Base-by-base conservation (phyloP, 306 rosid species). In the Crotalaria pallida region DNA sequence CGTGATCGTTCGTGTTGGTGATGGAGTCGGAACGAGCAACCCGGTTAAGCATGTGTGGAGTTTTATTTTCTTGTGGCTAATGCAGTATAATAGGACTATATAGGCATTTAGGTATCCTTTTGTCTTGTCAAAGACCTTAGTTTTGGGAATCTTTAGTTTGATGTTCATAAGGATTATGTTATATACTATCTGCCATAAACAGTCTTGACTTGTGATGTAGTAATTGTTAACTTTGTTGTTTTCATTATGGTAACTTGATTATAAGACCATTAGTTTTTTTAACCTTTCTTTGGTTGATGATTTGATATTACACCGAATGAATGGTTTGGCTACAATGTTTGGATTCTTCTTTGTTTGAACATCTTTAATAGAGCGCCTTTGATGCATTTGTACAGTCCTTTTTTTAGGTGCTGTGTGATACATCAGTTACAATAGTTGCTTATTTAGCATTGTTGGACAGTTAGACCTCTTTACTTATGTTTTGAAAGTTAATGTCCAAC, bases 161-260 rank as follows among this genome's bases (percentile, higher is more conserved):
- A 79, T 84, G 84, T 83, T 75, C 82, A 86, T 86, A 87, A 74
- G 72, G 74, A 77, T 83, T 65, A 58, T 71, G 26, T 79, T 66
- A 67, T 41, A 64, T 81, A 60, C 79, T 77, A 67, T 77, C 50
- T 72, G 66, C 59, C 69, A 80, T 76, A 80, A 71, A 71, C 84
- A 69, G 65, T 65, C 34, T 63, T 79, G 75, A 67, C 72, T 82
- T 71, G 58, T 69, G 72, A 67, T 89, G 58, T 58, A 66, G 29
- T 36, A n/a, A 62, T 80, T 87, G 70, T 81, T 71, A 72, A 77
- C 78, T 81, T 60, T 7, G 57, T 73, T 71, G 65, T 61, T 68
- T 76, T 61, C 23, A 15, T 83, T 58, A 3, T 53, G 81, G 31
- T 24, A 64, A 62, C 36, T 69, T 34, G 13, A 51, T 31, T 52